Evolutionary conservation across 768 basidiomycete genomes (phyloP).

Genomic region (Mycena pura): DNA sequence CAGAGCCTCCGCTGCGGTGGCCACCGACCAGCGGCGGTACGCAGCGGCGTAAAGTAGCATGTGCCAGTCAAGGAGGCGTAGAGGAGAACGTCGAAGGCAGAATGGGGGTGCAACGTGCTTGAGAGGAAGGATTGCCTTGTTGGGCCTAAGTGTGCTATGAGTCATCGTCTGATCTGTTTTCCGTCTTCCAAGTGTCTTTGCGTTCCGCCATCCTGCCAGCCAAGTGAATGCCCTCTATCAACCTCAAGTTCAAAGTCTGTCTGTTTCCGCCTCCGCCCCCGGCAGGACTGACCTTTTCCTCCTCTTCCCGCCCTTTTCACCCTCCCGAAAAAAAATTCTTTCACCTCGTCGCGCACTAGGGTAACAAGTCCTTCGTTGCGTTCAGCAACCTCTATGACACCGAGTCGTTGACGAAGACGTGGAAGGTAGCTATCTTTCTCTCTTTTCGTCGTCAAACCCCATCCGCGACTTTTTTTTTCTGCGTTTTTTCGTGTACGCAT

Average conservation of each 20-base stretch:
- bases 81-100: neutral
- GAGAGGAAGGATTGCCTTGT: neutral
- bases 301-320: conserved; percentile 24
- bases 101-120: neutral
- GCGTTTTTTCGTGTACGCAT: conserved; percentile 24
- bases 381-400: conserved; percentile 88
- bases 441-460: no score
- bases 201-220: neutral
- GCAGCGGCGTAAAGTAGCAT: neutral
- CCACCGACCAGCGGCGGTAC: neutral
- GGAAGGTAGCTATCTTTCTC: conserved; percentile 67
- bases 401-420: conserved; percentile 87
- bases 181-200: neutral
- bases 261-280: conserved; percentile 1
- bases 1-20: no score
- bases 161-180: conserved; percentile 5
- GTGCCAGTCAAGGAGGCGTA: neutral
- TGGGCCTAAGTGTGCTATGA: neutral
- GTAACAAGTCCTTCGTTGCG: conserved; percentile 94
- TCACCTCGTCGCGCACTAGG: conserved; percentile 59
- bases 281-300: conserved; percentile 15
- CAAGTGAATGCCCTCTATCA: conserved; percentile 62
- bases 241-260: conserved; percentile 65
- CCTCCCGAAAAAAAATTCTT: no score
- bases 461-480: no score